These are phyloP conservation scores for Vitis vinifera DNA, from an alignment of 164 flowering plant genomes.

Conservation along the genomic window DNA sequence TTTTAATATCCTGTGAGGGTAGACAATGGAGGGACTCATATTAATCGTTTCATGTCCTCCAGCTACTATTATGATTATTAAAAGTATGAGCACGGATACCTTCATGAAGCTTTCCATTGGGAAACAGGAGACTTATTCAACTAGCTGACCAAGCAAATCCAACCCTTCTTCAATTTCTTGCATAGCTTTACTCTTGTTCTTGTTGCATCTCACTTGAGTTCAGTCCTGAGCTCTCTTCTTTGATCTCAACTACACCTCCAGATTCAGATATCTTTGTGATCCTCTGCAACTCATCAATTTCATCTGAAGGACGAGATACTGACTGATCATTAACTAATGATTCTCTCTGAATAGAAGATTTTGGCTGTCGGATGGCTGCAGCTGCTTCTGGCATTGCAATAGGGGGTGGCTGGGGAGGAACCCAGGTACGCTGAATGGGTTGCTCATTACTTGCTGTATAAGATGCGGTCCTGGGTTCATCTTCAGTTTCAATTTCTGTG, in stretches of 20 bases:
- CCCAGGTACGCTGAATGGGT: constrained; percentile 69
- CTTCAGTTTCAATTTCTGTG: constrained; percentile 60
- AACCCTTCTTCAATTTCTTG: constrained; percentile 12
- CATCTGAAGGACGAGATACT: constrained; percentile 31
- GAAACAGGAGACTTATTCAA: not conserved
- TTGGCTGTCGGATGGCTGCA: constrained; percentile 84
- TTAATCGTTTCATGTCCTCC: not conserved
- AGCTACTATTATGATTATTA: not conserved
- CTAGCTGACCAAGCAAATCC: not conserved
- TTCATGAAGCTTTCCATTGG: not conserved
- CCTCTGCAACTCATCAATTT: constrained; percentile 57
- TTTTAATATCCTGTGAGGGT: too few species aligned
- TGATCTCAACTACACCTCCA: constrained; percentile 45
- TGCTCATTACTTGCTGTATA: constrained; percentile 24
- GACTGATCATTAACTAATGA: constrained; percentile 38
- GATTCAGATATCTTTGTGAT: constrained; percentile 62
- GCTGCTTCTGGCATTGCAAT: constrained; percentile 91
- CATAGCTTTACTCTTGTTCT: constrained; percentile 14
- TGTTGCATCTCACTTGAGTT: constrained; percentile 44
- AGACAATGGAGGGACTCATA: not conserved
- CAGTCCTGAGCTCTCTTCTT: constrained; percentile 22
- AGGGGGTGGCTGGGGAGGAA: constrained; percentile 92
- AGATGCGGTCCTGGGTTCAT: constrained; percentile 30
- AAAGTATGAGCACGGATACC: not conserved
- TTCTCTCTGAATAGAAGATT: constrained; percentile 41